Base-by-base conservation (phyloP, 2,329 filamentous ascomycete species). In the Periconia macrospinosa region DNA sequence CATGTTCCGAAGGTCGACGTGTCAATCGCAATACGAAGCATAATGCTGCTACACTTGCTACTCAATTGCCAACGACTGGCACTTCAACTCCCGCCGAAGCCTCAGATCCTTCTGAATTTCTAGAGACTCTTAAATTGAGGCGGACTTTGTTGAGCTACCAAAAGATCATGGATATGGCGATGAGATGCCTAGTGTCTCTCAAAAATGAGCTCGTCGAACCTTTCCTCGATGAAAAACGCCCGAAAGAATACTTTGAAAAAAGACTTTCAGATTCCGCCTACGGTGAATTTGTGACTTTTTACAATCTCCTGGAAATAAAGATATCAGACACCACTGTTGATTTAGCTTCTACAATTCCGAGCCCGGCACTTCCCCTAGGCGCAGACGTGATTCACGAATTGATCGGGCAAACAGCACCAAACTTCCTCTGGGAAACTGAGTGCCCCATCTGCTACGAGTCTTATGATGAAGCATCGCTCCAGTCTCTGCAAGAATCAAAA, bases 1-100 rank as follows among this genome's bases (percentile, higher is more conserved):
- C 30, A n/a, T 57, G 54, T 37, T 54, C 54, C n/a, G 45, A 53
- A 19, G 52, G 54, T 19, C 48, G 20, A 27, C 44, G 54, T 8
- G 52, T 53, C 3, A 18, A 47, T n/a, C 30, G 48, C 5, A 49
- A 30, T 30, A 33, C 44, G n/a, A 49, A 54, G 41, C 30, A 48
- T 33, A n/a, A 6, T 11, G 17, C 19, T 43, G 6, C 7, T 13
- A 30, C 47, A 30, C 15, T 18, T 33, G 7, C 15, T 8, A 17
- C 14, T 30, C 19, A 44, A 17, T 14, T 18, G 15, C 5, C 15
- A n/a, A n/a, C 11, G 5, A 37, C 33, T 10, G 15, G 11, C 15
- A 13, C 3, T 37, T 13, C 33, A 13, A 37, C 33, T 37, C 11
- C 11, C 15, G 11, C 11, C 3, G 11, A 6, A 46, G n/a, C 18